Percentiles rank a stretch among this genome's conserved stretches.
phyloP scores from a whole-genome alignment of 129 eudicot species.

The Mikania micrantha region DNA sequence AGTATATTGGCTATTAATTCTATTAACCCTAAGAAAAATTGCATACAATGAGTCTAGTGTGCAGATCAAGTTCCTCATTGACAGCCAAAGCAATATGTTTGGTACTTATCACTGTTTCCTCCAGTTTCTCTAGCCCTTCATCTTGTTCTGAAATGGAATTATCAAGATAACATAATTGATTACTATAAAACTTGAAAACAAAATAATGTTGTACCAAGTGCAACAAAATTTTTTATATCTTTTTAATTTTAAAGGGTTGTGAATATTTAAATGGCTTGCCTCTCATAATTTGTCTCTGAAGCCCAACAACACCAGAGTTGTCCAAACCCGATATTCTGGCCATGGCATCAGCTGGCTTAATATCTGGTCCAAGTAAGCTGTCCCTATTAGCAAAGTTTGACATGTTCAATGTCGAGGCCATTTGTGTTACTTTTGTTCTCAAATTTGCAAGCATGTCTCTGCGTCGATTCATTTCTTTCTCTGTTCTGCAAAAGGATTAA shows the following conservation, averaged over 20 bases:
- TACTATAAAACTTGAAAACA: background rate
- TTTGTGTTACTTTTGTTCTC: slow-evolving; percentile 78
- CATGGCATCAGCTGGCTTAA: slow-evolving; percentile 80
- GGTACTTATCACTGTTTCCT: slow-evolving; percentile 77
- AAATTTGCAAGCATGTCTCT: slow-evolving; percentile 65
- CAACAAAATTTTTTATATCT: background rate
- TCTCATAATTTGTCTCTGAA: slow-evolving; percentile 86
- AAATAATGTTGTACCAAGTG: background rate
- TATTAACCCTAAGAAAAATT: background rate
- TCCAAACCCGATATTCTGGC: slow-evolving; percentile 65
- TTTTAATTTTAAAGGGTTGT: background rate
- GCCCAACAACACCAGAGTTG: slow-evolving; percentile 72
- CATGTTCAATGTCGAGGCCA: slow-evolving; percentile 89
- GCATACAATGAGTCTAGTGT: slow-evolving; percentile 79
- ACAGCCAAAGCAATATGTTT: slow-evolving; percentile 88
- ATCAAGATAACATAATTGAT: background rate
- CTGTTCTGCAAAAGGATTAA: slow-evolving; percentile 46
- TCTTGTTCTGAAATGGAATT: slow-evolving; percentile 62
- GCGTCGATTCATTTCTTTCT: slow-evolving; percentile 88
- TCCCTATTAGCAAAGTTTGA: slow-evolving; percentile 83
- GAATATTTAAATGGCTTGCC: slow-evolving; percentile 37
- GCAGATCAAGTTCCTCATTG: slow-evolving; percentile 80
- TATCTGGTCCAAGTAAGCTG: slow-evolving; percentile 92
- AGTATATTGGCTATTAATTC: no score
- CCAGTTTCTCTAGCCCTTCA: slow-evolving; percentile 79